Conservation (phyloP, 495 filamentous ascomycete genomes). For the Letharia columbiana region DNA sequence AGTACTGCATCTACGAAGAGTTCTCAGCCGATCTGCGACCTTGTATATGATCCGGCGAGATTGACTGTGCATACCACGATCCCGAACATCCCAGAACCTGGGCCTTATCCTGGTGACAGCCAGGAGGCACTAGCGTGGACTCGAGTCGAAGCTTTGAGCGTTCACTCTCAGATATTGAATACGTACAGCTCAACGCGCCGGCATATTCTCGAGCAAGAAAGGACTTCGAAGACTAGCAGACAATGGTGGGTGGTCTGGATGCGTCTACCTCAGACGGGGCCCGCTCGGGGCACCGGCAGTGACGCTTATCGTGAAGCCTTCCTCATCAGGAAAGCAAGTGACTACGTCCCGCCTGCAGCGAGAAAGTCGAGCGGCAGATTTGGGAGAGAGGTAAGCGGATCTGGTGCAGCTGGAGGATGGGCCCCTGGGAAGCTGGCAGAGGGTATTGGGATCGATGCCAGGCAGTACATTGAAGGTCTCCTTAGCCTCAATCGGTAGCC, state of each 20-base stretch:
- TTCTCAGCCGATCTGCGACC: slow-evolving; percentile 59
- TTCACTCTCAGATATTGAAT: slow-evolving; percentile 75
- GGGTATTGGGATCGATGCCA: slow-evolving; percentile 80
- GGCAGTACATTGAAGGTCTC: slow-evolving; percentile 75
- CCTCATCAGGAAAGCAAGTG: slow-evolving; percentile 68
- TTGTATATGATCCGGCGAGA: slow-evolving; percentile 73
- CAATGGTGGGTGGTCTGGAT: slow-evolving; percentile 99
- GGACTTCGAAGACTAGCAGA: slow-evolving; percentile 82
- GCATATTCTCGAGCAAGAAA: slow-evolving; percentile 57
- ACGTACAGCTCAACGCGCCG: slow-evolving; percentile 58
- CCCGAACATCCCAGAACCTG: slow-evolving; percentile 76
- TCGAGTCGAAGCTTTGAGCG: slow-evolving; percentile 82
- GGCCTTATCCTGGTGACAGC: slow-evolving; percentile 24
- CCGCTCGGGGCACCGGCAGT: slow-evolving; percentile 22
- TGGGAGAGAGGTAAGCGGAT: slow-evolving; percentile 40
- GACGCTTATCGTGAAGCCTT: slow-evolving; percentile 54
- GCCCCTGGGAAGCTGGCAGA: slow-evolving; percentile 63
- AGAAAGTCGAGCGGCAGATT: slow-evolving; percentile 38
- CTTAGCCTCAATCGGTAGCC: slow-evolving; percentile 62
- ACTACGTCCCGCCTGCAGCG: slow-evolving; percentile 41
- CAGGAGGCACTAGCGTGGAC: slow-evolving; percentile 45
- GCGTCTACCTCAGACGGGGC: slow-evolving; percentile 44
- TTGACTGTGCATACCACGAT: slow-evolving; percentile 75
- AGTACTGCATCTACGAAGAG: slow-evolving; percentile 29
- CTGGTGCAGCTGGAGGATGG: slow-evolving; percentile 38